phyloP scores from a whole-genome alignment of 257 asterid species.

The Thymus mandschuricus region DNA sequence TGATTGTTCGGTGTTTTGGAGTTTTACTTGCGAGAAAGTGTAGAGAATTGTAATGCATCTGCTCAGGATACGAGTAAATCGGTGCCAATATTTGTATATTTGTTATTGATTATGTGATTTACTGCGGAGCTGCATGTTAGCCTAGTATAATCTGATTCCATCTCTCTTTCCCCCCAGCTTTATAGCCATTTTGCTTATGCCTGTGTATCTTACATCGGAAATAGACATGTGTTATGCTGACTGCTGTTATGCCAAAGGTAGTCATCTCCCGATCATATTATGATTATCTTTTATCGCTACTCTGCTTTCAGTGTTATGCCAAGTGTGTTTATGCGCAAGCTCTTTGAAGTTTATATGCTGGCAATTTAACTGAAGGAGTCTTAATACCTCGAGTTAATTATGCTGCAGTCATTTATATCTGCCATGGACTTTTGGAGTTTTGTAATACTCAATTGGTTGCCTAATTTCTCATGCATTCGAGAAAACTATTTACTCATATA shows the following conservation, averaged over 20 bases:
- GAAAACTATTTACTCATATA: background rate
- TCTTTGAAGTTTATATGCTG: background rate
- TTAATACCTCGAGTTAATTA: conserved; percentile 1
- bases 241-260: background rate
- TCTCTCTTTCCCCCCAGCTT: no score
- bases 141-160: background rate
- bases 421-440: background rate
- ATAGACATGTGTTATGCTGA: background rate
- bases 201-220: background rate
- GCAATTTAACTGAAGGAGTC: conserved; percentile 2
- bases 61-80: background rate
- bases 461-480: background rate
- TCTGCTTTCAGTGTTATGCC: conserved; percentile 2
- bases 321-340: background rate
- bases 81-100: background rate
- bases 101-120: background rate
- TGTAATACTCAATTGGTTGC: background rate
- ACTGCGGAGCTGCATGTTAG: background rate
- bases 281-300: background rate
- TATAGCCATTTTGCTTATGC: background rate
- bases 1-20: background rate
- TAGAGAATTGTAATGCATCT: background rate
- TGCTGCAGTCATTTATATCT: conserved; percentile 5
- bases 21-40: background rate
- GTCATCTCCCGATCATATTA: background rate